phyloP scores from a whole-genome alignment of 1,284 basidiomycete species.

The Heterobasidion annosum region DNA sequence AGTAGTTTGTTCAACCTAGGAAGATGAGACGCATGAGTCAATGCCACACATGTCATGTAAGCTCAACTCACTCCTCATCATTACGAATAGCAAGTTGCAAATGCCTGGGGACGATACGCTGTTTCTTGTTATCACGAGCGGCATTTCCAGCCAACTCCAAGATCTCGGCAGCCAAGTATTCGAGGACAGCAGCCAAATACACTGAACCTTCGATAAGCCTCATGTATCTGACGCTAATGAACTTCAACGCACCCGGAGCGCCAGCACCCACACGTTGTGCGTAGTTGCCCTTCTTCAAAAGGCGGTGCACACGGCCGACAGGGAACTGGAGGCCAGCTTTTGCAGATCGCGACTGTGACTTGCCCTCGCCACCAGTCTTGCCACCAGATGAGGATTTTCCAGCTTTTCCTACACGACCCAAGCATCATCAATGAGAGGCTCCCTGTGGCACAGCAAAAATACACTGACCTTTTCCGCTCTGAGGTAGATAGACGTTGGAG shows the following conservation, averaged over 20 bases:
- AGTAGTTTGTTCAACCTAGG: slow-evolving; percentile 66
- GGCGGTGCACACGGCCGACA: slow-evolving; percentile 73
- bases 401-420: slow-evolving; percentile 1
- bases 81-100: slow-evolving; percentile 86
- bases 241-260: slow-evolving; percentile 44
- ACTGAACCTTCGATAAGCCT: slow-evolving; percentile 26
- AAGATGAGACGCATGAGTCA: not conserved
- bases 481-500: not conserved
- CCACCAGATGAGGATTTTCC: slow-evolving; percentile 30
- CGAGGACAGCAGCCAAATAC: slow-evolving; percentile 68
- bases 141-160: slow-evolving; percentile 73
- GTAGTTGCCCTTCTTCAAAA: slow-evolving; percentile 64
- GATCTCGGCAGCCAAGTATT: slow-evolving; percentile 70
- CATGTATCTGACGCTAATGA: not conserved
- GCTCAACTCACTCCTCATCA: slow-evolving; percentile 61
- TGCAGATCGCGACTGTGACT: slow-evolving; percentile 68
- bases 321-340: slow-evolving; percentile 82
- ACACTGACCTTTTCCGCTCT: slow-evolving; percentile 10
- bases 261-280: slow-evolving; percentile 53
- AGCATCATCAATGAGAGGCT: not conserved
- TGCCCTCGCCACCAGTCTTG: slow-evolving; percentile 43
- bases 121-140: slow-evolving; percentile 66
- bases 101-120: slow-evolving; percentile 89
- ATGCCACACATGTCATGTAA: not conserved
- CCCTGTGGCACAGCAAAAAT: not conserved